A percentile compares a stretch with the other conserved stretches of the same genome.
These are phyloP conservation scores for Lichtheimia ramosa DNA, from an alignment of 371 early-diverging fungal genomes.

Conservation along the genomic window DNA sequence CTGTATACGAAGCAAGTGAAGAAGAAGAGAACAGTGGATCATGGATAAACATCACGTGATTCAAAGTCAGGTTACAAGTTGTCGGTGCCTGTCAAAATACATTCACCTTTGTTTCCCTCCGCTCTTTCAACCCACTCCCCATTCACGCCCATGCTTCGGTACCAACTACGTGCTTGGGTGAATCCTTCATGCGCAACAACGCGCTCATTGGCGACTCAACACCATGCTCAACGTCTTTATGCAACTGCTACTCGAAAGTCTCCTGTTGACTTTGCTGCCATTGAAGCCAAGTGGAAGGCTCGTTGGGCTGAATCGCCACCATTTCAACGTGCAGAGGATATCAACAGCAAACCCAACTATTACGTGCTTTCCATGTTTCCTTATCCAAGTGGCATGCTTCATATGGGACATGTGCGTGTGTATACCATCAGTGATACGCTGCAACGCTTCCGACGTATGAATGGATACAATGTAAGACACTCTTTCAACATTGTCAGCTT, in stretches of 20 bases:
- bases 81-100: too few relatives aligned
- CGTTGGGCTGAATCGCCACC: slow-evolving; percentile 50
- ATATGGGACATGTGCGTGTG: slow-evolving; percentile 95
- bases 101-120: too few relatives aligned
- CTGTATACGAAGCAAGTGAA: too few relatives aligned
- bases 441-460: slow-evolving; percentile 77
- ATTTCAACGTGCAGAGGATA: not conserved
- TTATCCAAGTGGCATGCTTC: slow-evolving; percentile 90
- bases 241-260: slow-evolving; percentile 8
- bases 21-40: too few relatives aligned
- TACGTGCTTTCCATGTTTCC: slow-evolving; percentile 95
- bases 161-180: slow-evolving; percentile 5
- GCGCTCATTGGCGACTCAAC: not conserved
- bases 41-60: too few relatives aligned
- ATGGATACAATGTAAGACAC: slow-evolving; percentile 60
- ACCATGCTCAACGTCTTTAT: slow-evolving; percentile 2
- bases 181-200: not conserved
- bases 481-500: too few relatives aligned
- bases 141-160: slow-evolving; percentile 6
- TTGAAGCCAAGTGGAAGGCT: slow-evolving; percentile 62
- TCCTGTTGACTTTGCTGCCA: slow-evolving; percentile 35
- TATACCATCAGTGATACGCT: slow-evolving; percentile 91
- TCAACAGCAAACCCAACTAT: slow-evolving; percentile 48
- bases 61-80: too few relatives aligned
- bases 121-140: too few relatives aligned